These are phyloP conservation scores for Colletotrichum limetticola DNA, from an alignment of 2,329 filamentous ascomycete species.

Conservation along the genomic window DNA sequence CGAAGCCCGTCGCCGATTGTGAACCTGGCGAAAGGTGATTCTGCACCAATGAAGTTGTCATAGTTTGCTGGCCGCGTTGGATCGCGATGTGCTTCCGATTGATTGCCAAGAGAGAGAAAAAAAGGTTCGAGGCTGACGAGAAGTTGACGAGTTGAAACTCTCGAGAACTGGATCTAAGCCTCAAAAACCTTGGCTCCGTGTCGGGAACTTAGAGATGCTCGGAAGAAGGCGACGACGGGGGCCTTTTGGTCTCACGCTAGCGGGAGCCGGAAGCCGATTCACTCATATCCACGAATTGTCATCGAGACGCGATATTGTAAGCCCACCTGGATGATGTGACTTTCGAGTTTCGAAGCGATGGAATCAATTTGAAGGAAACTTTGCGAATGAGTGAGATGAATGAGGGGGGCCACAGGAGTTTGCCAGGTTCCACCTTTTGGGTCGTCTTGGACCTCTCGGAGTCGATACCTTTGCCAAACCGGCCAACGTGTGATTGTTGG, in stretches of 20 bases:
- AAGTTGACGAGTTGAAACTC: background rate
- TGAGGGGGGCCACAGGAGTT: background rate
- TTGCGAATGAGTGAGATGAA: slow-evolving; percentile 11
- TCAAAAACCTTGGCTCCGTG: slow-evolving; percentile 2
- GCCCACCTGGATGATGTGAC: slow-evolving; percentile 2
- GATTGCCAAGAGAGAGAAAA: slow-evolving; percentile 4
- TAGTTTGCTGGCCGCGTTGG: background rate
- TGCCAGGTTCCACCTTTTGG: slow-evolving; percentile 16
- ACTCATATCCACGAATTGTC: slow-evolving; percentile 28
- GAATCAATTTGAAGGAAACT: slow-evolving; percentile 4
- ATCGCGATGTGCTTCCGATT: slow-evolving; percentile 7
- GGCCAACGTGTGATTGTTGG: slow-evolving; percentile 27
- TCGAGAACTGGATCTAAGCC: background rate
- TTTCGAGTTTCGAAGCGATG: background rate
- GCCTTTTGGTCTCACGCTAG: slow-evolving; percentile 1
- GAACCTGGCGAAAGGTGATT: slow-evolving; percentile 6
- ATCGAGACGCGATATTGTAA: background rate
- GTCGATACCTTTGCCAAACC: slow-evolving; percentile 21
- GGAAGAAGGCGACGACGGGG: slow-evolving; percentile 6
- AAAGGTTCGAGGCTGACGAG: background rate
- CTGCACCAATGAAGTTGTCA: slow-evolving; percentile 5
- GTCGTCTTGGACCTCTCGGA: slow-evolving; percentile 22
- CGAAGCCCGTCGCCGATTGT: background rate
- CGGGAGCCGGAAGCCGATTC: slow-evolving; percentile 2
- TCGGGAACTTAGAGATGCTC: background rate